Percentiles rank a stretch among this genome's conserved stretches.
Conservation (phyloP, 2,329 filamentous ascomycete genomes). For the Fusarium continuum region DNA sequence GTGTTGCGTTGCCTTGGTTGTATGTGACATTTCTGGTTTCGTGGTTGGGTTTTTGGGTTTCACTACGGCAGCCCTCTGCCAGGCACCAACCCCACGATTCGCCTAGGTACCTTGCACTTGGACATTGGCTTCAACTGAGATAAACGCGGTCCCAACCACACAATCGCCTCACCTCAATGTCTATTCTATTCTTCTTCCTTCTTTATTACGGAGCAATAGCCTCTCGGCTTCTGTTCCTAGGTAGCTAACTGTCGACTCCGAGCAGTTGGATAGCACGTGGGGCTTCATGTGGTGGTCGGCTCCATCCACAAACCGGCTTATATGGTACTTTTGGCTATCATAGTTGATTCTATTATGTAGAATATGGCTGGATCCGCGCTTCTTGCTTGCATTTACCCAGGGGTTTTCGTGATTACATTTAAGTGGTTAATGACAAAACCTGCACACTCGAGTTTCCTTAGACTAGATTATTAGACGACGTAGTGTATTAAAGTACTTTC, state of each 20-base stretch:
- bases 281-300: slow-evolving; percentile 22
- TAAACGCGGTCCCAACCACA: background rate
- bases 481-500: too few relatives aligned
- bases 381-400: slow-evolving; percentile 10
- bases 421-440: too few relatives aligned
- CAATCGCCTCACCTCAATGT: slow-evolving; percentile 3
- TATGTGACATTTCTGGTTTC: background rate
- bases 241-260: slow-evolving; percentile 5
- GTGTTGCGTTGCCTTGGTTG: background rate
- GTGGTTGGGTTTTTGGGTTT: slow-evolving; percentile 23
- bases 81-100: slow-evolving; percentile 4
- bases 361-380: background rate
- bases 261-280: slow-evolving; percentile 16
- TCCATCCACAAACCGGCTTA: slow-evolving; percentile 2
- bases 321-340: background rate
- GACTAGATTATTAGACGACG: too few relatives aligned
- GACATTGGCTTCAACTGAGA: background rate
- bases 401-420: background rate
- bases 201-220: background rate
- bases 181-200: slow-evolving; percentile 13
- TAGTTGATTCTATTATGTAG: too few relatives aligned
- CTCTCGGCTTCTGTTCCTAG: slow-evolving; percentile 4
- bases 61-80: slow-evolving; percentile 16
- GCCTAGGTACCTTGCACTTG: slow-evolving; percentile 21
- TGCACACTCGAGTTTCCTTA: too few relatives aligned